These are phyloP conservation scores for Boletus huronensis DNA, from an alignment of 768 basidiomycete genomes.

Conservation along the genomic window DNA sequence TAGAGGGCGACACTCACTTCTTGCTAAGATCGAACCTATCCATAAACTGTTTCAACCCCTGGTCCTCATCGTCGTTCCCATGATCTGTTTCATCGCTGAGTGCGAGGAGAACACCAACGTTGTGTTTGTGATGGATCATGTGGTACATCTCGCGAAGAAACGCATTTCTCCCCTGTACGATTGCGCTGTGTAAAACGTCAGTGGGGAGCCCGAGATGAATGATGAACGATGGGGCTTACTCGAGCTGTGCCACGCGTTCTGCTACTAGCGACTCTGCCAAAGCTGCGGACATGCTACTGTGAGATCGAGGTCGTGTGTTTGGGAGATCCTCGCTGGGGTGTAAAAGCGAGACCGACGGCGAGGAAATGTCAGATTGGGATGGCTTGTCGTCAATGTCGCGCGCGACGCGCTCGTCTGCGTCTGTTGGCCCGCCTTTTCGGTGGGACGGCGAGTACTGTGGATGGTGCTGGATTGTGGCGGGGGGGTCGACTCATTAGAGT, in stretches of 20 bases:
- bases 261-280: slow-evolving; percentile 36
- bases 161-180: slow-evolving; percentile 63
- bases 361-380: neutral
- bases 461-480: neutral
- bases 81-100: slow-evolving; percentile 39
- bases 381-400: neutral
- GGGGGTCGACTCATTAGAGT: slow-evolving; percentile 7
- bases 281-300: slow-evolving; percentile 22
- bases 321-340: neutral
- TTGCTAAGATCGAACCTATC: slow-evolving; percentile 53
- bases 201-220: neutral
- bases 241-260: slow-evolving; percentile 34
- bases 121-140: slow-evolving; percentile 55
- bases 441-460: neutral
- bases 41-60: slow-evolving; percentile 47
- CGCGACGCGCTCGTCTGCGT: slow-evolving; percentile 8
- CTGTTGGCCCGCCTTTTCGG: neutral
- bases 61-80: slow-evolving; percentile 33
- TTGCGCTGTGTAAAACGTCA: slow-evolving; percentile 41
- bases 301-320: slow-evolving; percentile 4
- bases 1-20: slow-evolving; percentile 37
- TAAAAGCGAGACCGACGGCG: neutral
- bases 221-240: slow-evolving; percentile 20
- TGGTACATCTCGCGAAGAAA: slow-evolving; percentile 69
- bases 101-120: slow-evolving; percentile 38